These are phyloP conservation scores for Sherardia arvensis DNA, from an alignment of 257 asterid genomes.

Conservation along the genomic window DNA sequence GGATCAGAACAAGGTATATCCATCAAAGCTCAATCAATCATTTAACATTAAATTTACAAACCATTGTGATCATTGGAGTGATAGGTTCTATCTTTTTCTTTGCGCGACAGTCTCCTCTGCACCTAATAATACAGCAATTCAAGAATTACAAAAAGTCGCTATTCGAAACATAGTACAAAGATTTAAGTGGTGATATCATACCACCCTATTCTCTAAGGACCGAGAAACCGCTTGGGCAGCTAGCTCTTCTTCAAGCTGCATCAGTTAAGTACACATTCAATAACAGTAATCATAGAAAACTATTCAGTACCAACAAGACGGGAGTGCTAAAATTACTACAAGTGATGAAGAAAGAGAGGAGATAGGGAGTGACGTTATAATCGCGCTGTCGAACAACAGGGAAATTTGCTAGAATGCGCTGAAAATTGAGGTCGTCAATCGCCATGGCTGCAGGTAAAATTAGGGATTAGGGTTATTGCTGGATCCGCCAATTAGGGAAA, in stretches of 20 bases:
- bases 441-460: conserved; percentile 1
- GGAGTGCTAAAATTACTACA: background rate
- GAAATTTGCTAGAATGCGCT: conserved; percentile 51
- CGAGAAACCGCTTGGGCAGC: conserved; percentile 4
- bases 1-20: background rate
- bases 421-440: conserved; percentile 58
- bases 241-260: conserved; percentile 7
- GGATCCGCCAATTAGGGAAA: background rate
- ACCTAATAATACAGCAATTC: conserved; percentile 25
- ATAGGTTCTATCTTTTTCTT: conserved; percentile 19
- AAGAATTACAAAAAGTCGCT: conserved; percentile 12
- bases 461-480: background rate
- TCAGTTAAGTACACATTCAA: background rate
- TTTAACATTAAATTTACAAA: conserved; percentile 8
- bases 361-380: conserved; percentile 33
- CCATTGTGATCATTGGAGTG: conserved; percentile 17
- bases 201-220: conserved; percentile 21
- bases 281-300: background rate
- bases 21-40: background rate
- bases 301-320: no score
- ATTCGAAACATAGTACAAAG: conserved; percentile 7
- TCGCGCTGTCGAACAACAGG: conserved; percentile 65
- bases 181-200: conserved; percentile 10
- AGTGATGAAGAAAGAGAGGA: background rate
- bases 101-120: conserved; percentile 35